Base-by-base conservation (phyloP, 169 alveolate species). In the Cryptosporidium xiaoi region DNA sequence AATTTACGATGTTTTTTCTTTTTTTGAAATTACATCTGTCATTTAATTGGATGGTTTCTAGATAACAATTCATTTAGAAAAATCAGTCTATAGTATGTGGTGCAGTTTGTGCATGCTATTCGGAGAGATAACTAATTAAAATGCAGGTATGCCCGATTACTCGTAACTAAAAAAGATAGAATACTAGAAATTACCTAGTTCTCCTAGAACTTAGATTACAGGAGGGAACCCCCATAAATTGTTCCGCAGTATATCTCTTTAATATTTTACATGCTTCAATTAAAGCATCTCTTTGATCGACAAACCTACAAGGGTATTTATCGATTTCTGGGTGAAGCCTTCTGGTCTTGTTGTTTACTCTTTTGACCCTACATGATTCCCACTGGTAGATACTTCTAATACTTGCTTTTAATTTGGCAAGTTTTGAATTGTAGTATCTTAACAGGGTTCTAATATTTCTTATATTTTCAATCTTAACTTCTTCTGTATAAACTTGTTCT, bases 221-320 rank as follows among this genome's bases (percentile, higher is more conserved):
- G 15, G 87, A 77, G n/a, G 87, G 87, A 16, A 77, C 77, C 29
- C 87, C 87, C 87, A 77, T 60, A 46, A 77, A 77, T 50, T 77
- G 87, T 48, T 77, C 77, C 8, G 87, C 69, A 6, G 87, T 77
- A 27, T 44, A 77, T 46, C 71, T 51, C 40, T 77, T 77, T 20
- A 77, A 71, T 24, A 77, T 77, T 27, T 16, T 77, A 15, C 87
- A 77, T 16, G 87, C 87, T 24, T 62, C 77, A 20, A 77, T n/a
- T 7, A 77, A 34, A 3, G 87, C 87, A 15, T 77, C 77, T 10
- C 24, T 77, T 77, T 77, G 87, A 29, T 77, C 87, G 2, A 77
- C 44, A 77, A 77, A 77, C 15, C 87, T 77, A 13, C 87, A 77
- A 46, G 87, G 87, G 48, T 58, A 77, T 60, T 56, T 60, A 8